A percentile compares a stretch with the other conserved stretches of the same genome.
Evolutionary conservation across 306 rosid species (phyloP).

Genomic region (Lagenaria siceraria): DNA sequence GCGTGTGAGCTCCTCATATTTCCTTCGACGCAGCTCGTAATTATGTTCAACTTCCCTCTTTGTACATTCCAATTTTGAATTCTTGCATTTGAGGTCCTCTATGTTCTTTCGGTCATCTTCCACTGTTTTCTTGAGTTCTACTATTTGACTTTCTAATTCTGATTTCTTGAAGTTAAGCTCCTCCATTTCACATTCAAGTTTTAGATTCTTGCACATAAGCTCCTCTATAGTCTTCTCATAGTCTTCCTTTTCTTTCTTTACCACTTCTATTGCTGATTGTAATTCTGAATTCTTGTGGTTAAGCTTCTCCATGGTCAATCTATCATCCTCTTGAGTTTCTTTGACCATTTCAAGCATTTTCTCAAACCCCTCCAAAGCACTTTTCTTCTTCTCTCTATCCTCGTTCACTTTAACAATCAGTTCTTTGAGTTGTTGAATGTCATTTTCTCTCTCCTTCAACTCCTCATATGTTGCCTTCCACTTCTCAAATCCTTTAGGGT

Average conservation of each 20-base stretch:
- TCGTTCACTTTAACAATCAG: not conserved
- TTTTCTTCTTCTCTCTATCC: not conserved
- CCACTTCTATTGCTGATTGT: not conserved
- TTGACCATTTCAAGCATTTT: conserved; percentile 9
- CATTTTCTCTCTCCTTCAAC: not conserved
- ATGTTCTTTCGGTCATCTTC: not conserved
- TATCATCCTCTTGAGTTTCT: not conserved
- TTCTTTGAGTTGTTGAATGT: not conserved
- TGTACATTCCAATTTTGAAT: no score
- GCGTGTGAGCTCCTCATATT: not conserved
- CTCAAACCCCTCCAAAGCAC: not conserved
- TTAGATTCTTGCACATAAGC: not conserved
- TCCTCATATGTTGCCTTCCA: not conserved
- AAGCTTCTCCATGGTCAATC: not conserved
- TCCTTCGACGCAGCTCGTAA: not conserved
- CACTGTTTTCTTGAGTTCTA: not conserved
- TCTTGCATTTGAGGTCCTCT: not conserved
- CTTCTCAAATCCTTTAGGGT: not conserved
- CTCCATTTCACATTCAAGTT: not conserved
- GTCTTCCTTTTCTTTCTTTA: not conserved
- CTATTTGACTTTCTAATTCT: no score
- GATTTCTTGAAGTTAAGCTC: no score
- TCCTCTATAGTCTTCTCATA: not conserved
- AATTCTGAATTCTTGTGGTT: not conserved
- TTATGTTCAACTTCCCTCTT: conserved; percentile 1